phyloP scores from a whole-genome alignment of 441 rosid species.

The Pelargonium australe region DNA sequence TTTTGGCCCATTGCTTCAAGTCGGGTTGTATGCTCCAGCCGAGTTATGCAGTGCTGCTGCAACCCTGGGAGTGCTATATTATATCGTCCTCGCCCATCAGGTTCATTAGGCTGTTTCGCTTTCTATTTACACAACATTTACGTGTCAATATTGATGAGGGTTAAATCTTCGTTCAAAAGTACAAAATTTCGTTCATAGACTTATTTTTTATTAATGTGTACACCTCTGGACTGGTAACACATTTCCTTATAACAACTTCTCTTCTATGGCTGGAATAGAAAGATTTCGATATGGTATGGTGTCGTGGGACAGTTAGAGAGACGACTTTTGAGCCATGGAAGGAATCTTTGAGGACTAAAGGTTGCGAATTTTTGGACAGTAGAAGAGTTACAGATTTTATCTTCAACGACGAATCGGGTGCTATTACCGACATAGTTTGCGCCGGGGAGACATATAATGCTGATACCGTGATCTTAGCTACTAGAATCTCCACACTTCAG shows the following conservation, averaged over 20 bases:
- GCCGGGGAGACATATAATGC: slow-evolving; percentile 30
- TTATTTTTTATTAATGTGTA: not conserved
- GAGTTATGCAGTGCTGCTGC: slow-evolving; percentile 70
- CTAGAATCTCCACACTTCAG: slow-evolving; percentile 42
- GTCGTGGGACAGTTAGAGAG: slow-evolving; percentile 38
- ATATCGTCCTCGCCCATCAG: slow-evolving; percentile 50
- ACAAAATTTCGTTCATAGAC: too few species aligned
- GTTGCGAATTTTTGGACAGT: slow-evolving; percentile 34
- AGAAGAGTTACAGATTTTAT: slow-evolving; percentile 34
- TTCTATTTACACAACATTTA: not conserved
- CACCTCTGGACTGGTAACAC: too few species aligned
- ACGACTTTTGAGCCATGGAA: slow-evolving; percentile 51
- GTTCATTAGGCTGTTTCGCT: slow-evolving; percentile 17
- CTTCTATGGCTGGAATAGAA: slow-evolving; percentile 29
- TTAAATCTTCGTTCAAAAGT: too few species aligned
- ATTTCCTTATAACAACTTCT: too few species aligned
- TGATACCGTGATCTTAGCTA: slow-evolving; percentile 52
- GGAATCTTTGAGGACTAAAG: slow-evolving; percentile 35
- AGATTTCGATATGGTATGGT: slow-evolving; percentile 45
- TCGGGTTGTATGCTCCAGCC: slow-evolving; percentile 51
- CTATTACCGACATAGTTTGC: slow-evolving; percentile 42
- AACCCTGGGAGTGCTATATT: slow-evolving; percentile 43
- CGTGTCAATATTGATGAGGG: too few species aligned
- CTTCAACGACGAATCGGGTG: slow-evolving; percentile 36
- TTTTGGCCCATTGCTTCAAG: slow-evolving; percentile 50